These are phyloP conservation scores for Agapanthus africanus DNA, from an alignment of 106 monocot species.

Conservation along the genomic window DNA sequence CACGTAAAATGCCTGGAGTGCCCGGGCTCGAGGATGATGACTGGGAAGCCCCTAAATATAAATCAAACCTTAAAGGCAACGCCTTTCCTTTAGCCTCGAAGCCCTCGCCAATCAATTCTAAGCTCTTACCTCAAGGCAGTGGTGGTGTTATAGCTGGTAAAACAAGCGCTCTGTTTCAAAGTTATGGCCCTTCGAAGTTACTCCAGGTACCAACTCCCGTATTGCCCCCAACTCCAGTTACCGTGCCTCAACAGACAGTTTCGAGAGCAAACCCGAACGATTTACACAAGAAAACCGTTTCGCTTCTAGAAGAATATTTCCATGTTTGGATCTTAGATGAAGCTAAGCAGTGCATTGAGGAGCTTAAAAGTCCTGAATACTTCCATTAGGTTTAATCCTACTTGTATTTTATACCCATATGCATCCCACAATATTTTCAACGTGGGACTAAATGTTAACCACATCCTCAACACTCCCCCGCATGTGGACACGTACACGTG, in stretches of 20 bases:
- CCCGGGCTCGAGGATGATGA: conserved; percentile 56
- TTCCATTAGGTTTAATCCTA: conserved; percentile 70
- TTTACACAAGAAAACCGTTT: conserved; percentile 66
- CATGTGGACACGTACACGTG: too few relatives aligned
- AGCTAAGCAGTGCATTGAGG: conserved; percentile 75
- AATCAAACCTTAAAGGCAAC: conserved; percentile 39
- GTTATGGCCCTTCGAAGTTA: conserved; percentile 15
- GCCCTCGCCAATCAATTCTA: conserved; percentile 37
- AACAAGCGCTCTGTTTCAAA: conserved; percentile 61
- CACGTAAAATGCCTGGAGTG: conserved; percentile 93
- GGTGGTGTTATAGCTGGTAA: conserved; percentile 48
- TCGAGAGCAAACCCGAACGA: conserved; percentile 19
- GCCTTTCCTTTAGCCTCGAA: conserved; percentile 29
- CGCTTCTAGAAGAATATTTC: conserved; percentile 87
- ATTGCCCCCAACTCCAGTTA: conserved; percentile 6
- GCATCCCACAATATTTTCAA: too few relatives aligned
- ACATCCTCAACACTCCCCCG: too few relatives aligned
- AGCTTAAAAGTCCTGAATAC: conserved; percentile 69
- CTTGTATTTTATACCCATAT: too few relatives aligned
- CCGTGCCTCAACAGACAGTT: conserved; percentile 18
- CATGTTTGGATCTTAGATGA: conserved; percentile 61
- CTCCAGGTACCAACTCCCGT: conserved; percentile 7
- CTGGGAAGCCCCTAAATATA: conserved; percentile 76
- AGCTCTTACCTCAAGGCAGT: conserved; percentile 67
- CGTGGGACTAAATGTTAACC: too few relatives aligned